Conservation (phyloP, 345 rosid genomes). For the Jatropha curcas region DNA sequence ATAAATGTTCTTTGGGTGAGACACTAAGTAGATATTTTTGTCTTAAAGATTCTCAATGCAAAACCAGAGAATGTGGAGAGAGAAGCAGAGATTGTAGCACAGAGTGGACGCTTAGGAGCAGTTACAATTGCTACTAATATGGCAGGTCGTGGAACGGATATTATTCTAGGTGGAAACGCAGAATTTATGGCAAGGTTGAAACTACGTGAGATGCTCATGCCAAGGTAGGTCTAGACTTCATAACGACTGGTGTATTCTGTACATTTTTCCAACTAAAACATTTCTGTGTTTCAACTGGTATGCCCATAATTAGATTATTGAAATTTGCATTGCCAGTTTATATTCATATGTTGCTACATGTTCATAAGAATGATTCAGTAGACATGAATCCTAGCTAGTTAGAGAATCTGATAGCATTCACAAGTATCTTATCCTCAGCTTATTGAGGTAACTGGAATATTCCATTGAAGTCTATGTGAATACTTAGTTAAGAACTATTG, state of each 20-base stretch:
- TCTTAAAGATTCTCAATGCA: slow-evolving; percentile 87
- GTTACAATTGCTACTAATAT: slow-evolving; percentile 98
- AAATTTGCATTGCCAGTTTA: not conserved
- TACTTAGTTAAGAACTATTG: not conserved
- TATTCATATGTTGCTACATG: not conserved
- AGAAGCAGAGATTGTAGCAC: slow-evolving; percentile 99
- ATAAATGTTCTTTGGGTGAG: not conserved
- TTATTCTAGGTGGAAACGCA: slow-evolving; percentile 95
- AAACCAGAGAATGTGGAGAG: slow-evolving; percentile 99
- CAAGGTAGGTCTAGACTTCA: slow-evolving; percentile 55
- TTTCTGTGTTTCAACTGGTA: not conserved
- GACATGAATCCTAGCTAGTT: not conserved
- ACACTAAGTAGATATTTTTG: slow-evolving; percentile 24
- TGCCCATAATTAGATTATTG: slow-evolving; percentile 3
- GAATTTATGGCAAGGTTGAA: slow-evolving; percentile 98
- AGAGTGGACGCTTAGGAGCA: slow-evolving; percentile 96
- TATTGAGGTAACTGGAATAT: slow-evolving; percentile 2
- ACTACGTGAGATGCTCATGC: slow-evolving; percentile 97
- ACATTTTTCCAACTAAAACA: not conserved
- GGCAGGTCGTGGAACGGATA: slow-evolving; percentile 99
- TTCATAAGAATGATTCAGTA: not conserved
- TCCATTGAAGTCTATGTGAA: not conserved
- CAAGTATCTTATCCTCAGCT: not conserved
- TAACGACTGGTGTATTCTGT: slow-evolving; percentile 1
- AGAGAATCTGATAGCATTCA: not conserved